Evolutionary conservation across 1,284 basidiomycete genomes (phyloP).

Genomic region (Fomitopsis palustris): DNA sequence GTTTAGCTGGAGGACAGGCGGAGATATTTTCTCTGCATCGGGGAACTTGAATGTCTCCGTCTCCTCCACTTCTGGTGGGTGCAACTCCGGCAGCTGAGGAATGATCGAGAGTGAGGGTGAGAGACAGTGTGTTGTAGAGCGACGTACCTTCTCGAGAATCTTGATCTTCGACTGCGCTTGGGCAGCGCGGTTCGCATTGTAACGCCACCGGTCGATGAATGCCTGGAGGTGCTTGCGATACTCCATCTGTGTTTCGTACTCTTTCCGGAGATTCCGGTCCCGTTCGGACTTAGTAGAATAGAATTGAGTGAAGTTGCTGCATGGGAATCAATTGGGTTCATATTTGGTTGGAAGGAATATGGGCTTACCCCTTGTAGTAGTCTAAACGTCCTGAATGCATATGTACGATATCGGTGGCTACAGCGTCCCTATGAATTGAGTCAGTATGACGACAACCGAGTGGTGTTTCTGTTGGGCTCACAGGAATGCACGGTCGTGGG

Average conservation of each 20-base stretch:
- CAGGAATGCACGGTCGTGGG: constrained; percentile 98
- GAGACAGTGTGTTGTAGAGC: neutral
- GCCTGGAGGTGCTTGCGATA: constrained; percentile 96
- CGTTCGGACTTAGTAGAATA: constrained; percentile 98
- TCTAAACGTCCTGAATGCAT: constrained; percentile 94
- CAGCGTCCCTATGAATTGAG: constrained; percentile 64
- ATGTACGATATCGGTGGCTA: constrained; percentile 95
- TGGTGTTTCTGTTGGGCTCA: constrained; percentile 31
- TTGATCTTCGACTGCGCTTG: constrained; percentile 81
- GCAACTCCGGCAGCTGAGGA: constrained; percentile 80
- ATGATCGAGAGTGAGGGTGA: neutral
- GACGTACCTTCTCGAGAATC: constrained; percentile 84
- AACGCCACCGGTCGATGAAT: constrained; percentile 96
- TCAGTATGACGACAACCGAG: neutral
- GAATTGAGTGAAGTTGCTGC: constrained; percentile 96
- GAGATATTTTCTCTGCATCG: constrained; percentile 93
- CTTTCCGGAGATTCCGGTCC: constrained; percentile 86
- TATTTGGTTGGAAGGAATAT: neutral
- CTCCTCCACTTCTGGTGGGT: constrained; percentile 89
- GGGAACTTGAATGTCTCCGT: constrained; percentile 93
- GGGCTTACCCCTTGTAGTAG: constrained; percentile 79
- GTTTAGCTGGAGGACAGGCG: constrained; percentile 92
- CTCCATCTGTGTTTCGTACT: constrained; percentile 94
- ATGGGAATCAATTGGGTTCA: constrained; percentile 1
- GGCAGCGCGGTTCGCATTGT: constrained; percentile 85